Conservation (phyloP, 148 eudicot genomes). For the Gaultheria prostrata region DNA sequence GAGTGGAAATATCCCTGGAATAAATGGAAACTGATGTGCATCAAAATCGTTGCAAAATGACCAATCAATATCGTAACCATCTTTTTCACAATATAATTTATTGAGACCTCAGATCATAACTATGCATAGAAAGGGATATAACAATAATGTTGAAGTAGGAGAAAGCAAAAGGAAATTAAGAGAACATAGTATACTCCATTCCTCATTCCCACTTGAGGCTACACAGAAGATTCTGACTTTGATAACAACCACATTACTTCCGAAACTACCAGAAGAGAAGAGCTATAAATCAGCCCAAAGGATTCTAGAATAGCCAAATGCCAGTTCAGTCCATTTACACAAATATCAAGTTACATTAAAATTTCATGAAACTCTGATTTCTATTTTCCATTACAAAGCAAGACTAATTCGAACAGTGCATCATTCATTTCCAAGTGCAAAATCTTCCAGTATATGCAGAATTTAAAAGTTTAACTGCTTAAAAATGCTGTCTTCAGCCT, state of each 20-base stretch:
- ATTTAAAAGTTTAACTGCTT: background rate
- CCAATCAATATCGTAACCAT: background rate
- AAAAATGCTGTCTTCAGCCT: constrained; percentile 7
- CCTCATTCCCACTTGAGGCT: background rate
- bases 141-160: background rate
- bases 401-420: background rate
- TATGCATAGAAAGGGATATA: background rate
- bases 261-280: background rate
- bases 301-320: background rate
- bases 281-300: background rate
- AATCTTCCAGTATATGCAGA: background rate
- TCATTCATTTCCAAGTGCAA: background rate
- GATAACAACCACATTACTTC: background rate
- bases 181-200: constrained; percentile 2
- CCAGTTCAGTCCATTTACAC: background rate
- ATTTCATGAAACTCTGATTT: background rate
- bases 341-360: background rate
- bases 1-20: constrained; percentile 68
- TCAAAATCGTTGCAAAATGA: background rate
- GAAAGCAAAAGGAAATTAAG: background rate
- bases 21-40: background rate
- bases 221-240: background rate
- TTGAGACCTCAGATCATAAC: background rate
- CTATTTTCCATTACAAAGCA: background rate
- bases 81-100: background rate